Conservation (phyloP, 2,329 filamentous ascomycete genomes). For the Claviceps citrina region DNA sequence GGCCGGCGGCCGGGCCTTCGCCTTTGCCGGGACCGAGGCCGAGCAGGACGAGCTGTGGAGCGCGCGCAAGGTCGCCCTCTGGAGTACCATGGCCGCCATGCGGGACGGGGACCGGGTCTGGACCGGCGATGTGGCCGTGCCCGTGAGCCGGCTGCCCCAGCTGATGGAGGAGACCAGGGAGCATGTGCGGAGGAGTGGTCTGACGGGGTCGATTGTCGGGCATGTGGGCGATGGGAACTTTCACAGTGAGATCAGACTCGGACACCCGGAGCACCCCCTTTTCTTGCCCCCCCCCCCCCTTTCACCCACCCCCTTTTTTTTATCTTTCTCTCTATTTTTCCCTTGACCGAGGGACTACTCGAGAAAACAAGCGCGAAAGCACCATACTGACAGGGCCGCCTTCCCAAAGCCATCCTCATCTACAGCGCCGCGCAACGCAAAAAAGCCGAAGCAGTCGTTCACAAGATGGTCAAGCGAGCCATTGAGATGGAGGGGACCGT, state of each 20-base stretch:
- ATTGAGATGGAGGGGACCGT: slow-evolving; percentile 76
- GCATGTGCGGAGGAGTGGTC: slow-evolving; percentile 26
- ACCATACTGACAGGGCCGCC: too few species aligned
- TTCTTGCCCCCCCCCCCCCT: too few species aligned
- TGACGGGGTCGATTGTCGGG: slow-evolving; percentile 43
- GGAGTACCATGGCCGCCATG: slow-evolving; percentile 58
- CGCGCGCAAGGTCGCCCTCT: slow-evolving; percentile 69
- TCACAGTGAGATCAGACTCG: slow-evolving; percentile 37
- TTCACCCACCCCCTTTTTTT: too few species aligned
- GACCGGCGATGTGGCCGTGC: slow-evolving; percentile 78
- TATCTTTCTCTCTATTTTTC: too few species aligned
- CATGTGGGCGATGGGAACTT: slow-evolving; percentile 72
- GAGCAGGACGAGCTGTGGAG: slow-evolving; percentile 71
- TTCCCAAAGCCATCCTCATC: slow-evolving; percentile 39
- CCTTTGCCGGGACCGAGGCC: slow-evolving; percentile 54
- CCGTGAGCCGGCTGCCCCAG: slow-evolving; percentile 55
- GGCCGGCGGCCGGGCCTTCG: slow-evolving; percentile 52
- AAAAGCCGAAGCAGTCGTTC: slow-evolving; percentile 55
- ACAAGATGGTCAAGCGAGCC: slow-evolving; percentile 73
- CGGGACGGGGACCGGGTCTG: slow-evolving; percentile 57
- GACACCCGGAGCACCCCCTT: too few species aligned
- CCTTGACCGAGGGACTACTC: too few species aligned
- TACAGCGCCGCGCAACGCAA: slow-evolving; percentile 52
- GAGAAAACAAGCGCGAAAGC: too few species aligned
- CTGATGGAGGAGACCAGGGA: slow-evolving; percentile 59